Conservation (phyloP, 805 yeast species). For the Metschnikowia picachoensis region DNA sequence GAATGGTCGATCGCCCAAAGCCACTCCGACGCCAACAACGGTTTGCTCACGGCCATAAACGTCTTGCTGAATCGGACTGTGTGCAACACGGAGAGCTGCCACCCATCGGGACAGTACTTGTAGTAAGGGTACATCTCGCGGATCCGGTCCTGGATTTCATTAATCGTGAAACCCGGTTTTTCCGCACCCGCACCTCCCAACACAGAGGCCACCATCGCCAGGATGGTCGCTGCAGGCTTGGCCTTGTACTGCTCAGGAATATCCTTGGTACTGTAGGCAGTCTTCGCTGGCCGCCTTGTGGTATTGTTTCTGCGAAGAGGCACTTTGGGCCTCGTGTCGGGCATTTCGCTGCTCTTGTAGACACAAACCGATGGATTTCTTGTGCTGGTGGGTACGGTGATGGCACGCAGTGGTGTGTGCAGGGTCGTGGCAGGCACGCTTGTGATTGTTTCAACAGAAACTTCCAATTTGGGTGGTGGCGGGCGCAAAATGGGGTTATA, state of each 20-base stretch:
- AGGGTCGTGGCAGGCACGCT: conserved; percentile 21
- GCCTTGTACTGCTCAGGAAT: conserved; percentile 83
- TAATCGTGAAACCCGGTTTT: conserved; percentile 54
- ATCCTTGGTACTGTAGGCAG: conserved; percentile 66
- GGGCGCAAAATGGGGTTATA: conserved; percentile 18
- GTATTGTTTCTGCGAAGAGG: conserved; percentile 34
- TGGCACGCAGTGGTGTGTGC: conserved; percentile 25
- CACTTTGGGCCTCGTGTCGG: conserved; percentile 28
- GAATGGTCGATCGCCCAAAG: conserved; percentile 89
- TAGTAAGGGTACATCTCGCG: conserved; percentile 88
- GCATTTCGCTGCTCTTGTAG: conserved; percentile 31
- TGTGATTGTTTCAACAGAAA: conserved; percentile 25
- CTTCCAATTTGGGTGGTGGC: conserved; percentile 38
- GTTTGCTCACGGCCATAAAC: conserved; percentile 66
- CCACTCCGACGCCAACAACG: conserved; percentile 80
- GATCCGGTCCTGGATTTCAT: conserved; percentile 80
- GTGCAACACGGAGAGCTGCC: conserved; percentile 95
- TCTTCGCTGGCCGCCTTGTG: conserved; percentile 47
- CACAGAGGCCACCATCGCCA: conserved; percentile 76
- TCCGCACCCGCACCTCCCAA: conserved; percentile 62
- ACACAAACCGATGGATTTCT: conserved; percentile 28
- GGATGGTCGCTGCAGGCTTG: conserved; percentile 80
- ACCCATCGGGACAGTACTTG: conserved; percentile 91
- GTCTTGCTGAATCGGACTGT: conserved; percentile 83
- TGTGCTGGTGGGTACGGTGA: conserved; percentile 20